phyloP scores from a whole-genome alignment of 176 grass and related monocot species.

The Oryza rufipogon region DNA sequence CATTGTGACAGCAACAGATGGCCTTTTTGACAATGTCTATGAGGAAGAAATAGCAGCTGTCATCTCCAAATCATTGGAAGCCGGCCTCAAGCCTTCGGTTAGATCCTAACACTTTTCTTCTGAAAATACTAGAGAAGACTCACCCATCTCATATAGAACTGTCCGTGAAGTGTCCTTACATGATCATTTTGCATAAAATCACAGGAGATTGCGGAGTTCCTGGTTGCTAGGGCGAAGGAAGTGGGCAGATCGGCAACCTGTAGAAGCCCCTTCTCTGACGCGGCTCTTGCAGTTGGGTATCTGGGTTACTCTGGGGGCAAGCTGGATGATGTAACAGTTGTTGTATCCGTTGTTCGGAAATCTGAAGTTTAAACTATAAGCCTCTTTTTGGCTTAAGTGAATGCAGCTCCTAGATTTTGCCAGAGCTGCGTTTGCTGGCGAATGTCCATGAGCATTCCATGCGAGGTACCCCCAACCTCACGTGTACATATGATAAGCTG shows the following conservation, averaged over 20 bases:
- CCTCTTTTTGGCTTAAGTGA: neutral
- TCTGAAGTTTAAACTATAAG: slow-evolving; percentile 47
- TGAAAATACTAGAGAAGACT: neutral
- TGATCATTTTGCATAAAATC: neutral
- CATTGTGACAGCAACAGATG: slow-evolving; percentile 84
- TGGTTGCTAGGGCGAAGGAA: slow-evolving; percentile 67
- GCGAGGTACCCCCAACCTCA: neutral
- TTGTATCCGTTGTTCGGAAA: slow-evolving; percentile 83
- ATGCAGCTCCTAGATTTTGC: slow-evolving; percentile 36
- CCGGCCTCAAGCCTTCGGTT: slow-evolving; percentile 62
- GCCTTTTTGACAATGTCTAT: slow-evolving; percentile 88
- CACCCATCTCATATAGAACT: neutral
- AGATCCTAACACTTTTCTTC: neutral
- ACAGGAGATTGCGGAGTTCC: slow-evolving; percentile 74
- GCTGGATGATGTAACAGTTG: slow-evolving; percentile 86
- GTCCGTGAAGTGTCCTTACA: neutral
- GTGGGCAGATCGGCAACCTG: slow-evolving; percentile 61
- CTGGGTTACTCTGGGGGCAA: slow-evolving; percentile 83
- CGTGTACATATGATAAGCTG: slow-evolving; percentile 11
- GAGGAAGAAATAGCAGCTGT: slow-evolving; percentile 72
- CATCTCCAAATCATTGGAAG: slow-evolving; percentile 73
- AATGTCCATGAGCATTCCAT: slow-evolving; percentile 5
- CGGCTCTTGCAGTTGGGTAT: slow-evolving; percentile 69
- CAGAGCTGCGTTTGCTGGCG: neutral
- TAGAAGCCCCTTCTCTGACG: slow-evolving; percentile 85